Percentiles rank a stretch among this genome's conserved stretches.
Conservation (phyloP, 208 protist genomes). For the Acanthamoeba castellanii region DNA sequence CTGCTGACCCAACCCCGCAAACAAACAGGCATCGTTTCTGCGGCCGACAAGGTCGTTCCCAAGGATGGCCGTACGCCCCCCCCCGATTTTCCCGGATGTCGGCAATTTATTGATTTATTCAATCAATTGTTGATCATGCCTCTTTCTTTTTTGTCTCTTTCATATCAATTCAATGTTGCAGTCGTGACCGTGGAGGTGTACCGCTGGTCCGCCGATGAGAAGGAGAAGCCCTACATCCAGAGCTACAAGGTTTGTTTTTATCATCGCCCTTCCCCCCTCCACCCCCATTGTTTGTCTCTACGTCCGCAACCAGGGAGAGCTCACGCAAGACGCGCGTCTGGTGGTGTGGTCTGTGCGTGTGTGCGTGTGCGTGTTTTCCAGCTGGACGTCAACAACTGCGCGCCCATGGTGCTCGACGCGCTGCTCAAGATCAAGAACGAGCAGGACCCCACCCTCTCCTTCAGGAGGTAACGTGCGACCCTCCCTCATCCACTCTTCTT, state of each 20-base stretch:
- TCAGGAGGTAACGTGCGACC: conserved; percentile 82
- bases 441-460: conserved; percentile 92
- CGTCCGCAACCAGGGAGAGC: no score
- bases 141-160: no score
- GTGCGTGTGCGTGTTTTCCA: no score
- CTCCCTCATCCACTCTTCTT: not conserved
- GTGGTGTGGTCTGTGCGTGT: no score
- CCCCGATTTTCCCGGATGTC: not conserved
- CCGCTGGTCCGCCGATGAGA: conserved; percentile 78
- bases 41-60: conserved; percentile 1
- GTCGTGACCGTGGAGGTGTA: conserved; percentile 79
- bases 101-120: no score
- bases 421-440: conserved; percentile 94
- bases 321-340: no score
- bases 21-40: not conserved
- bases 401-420: conserved; percentile 94
- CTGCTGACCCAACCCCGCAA: not conserved
- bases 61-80: conserved; percentile 32
- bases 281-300: no score
- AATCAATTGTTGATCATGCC: no score
- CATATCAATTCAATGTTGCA: not conserved
- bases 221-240: conserved; percentile 86
- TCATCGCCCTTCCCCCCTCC: no score
- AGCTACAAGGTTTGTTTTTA: conserved; percentile 85
- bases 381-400: conserved; percentile 90